Percentiles rank a stretch among this genome's conserved stretches.
Conservation (phyloP, 2,329 filamentous ascomycete species). For the Byssothecium circinans region DNA sequence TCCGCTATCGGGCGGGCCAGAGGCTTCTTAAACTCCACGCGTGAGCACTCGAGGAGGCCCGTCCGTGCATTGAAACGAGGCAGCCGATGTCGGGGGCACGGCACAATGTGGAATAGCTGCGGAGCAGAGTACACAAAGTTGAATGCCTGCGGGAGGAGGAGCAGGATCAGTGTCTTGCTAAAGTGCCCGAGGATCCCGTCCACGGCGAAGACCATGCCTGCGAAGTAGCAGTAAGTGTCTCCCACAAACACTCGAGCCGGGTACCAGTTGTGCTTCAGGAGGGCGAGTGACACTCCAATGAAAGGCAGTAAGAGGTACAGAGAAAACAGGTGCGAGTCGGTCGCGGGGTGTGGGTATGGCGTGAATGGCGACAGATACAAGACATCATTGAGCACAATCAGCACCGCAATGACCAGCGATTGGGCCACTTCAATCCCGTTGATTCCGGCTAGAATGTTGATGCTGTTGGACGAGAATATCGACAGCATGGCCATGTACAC, state of each 20-base stretch:
- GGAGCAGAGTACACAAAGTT: conserved; percentile 95
- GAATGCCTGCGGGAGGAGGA: conserved; percentile 91
- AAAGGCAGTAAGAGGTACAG: conserved; percentile 94
- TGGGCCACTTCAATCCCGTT: conserved; percentile 97
- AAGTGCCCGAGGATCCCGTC: conserved; percentile 97
- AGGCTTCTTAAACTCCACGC: conserved; percentile 73
- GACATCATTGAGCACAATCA: conserved; percentile 83
- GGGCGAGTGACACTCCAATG: conserved; percentile 83
- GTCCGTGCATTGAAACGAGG: conserved; percentile 85
- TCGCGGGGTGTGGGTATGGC: conserved; percentile 84
- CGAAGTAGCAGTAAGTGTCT: conserved; percentile 99
- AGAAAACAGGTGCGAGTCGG: conserved; percentile 93
- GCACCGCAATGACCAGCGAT: conserved; percentile 82
- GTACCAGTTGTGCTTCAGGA: conserved; percentile 93
- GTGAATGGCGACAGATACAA: conserved; percentile 78
- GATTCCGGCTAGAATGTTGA: conserved; percentile 99
- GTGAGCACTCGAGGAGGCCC: conserved; percentile 82
- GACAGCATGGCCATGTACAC: conserved; percentile 94
- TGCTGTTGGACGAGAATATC: conserved; percentile 98
- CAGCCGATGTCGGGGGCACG: conserved; percentile 89
- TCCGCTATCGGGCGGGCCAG: conserved; percentile 65
- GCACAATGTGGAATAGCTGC: conserved; percentile 86
- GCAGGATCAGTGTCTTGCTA: conserved; percentile 89
- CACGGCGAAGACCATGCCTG: conserved; percentile 97
- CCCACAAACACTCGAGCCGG: conserved; percentile 94